Evolutionary conservation across 306 rosid species (phyloP), one percentile per base, ranked within the genome.

Genomic region (Ormosia semicastrata): DNA sequence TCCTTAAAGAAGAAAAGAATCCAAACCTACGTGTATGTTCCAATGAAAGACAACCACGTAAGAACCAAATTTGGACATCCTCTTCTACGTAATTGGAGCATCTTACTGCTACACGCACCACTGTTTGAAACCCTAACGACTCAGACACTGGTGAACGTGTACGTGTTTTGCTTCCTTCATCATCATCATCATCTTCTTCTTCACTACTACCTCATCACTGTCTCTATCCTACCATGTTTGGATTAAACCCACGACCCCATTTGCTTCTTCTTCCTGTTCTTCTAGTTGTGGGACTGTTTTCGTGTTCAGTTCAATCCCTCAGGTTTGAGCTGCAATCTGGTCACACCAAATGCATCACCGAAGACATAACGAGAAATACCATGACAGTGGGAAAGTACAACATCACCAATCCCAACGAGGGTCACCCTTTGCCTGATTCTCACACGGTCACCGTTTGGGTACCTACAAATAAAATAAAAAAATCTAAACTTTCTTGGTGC

Each of bases 391-490:
- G 94, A 0, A 92, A 86, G 37, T 92, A 94, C 91, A 37, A 50
- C 73, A 49, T 94, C 50, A 54, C 89, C 58, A 83, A 84, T 69
- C 86, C 86, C 39, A 73, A 71, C 36, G 84, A 79, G 39, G 90
- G 67, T 57, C 87, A 84, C 0, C 97, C 92, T 1, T 24, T 24
- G 24, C 24, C 91, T 0, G 75, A 79, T 43, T 64, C 87, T 0
- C 94, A 86, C 76, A 91, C 66, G 40, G 32, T 94, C 87, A 87
- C 82, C 12, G 90, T 86, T 50, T 81, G 92, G 91, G 95, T 94
- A 81, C 12, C 10, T 1, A 4, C 6, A 24, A 24, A 24, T 24
- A 24, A 24, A 24, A 24, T 24, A 24, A 24, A 24, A 24, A 24
- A 24, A 24, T 24, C 24, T 24, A 24, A 24, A 24, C 24, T 24